Evolutionary conservation across 192 early-diverging fungal genomes (phyloP), one percentile per base, ranked within the genome.

Genomic region (Podila verticillata): DNA sequence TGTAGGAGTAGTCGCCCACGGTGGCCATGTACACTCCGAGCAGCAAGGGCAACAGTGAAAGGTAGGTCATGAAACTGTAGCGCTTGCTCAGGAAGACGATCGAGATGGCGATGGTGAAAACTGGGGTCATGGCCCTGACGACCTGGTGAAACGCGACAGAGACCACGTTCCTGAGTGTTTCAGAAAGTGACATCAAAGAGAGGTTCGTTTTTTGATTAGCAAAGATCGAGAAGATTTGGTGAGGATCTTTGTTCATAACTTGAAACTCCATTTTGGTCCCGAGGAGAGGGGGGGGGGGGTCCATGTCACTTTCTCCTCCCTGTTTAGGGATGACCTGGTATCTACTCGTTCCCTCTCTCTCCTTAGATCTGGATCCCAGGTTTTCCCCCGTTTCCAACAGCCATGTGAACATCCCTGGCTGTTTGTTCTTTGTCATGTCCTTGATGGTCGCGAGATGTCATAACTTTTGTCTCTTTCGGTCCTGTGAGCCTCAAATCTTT

Each of bases 1-100:
- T 92, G 70, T 88, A 93, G n/a, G 86, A 84, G 68, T 95, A 94
- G 57, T 96, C 95, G 44, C 93, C 95, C 15, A 90, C 86, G 2
- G 96, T 97, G 13, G 96, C 91, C 80, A 97, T 82, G 13, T 85
- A 91, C 9, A 95, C 95, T 49, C 96, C 96, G 31, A 92, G 60
- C 20, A 95, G 86, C 58, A 88, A 87, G 2, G 91, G 87, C 6
- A 89, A 65, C n/a, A 94, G 72, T 3, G 92, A 91, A 2, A 88
- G 57, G 68, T 90, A 92, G 19, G 89, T 89, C 72, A 85, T 86
- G 29, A 73, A 65, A 12, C 84, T 83, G 34, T 90, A 88, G 13
- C 63, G 49, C 61, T 91, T 93, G 57, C 82, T 65, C 35, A 93
- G 70, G 70, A 91, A 87, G 13, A 91, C 48, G n/a, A 86, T 83